Conservation (phyloP, 331 rosid species). For the Acacia concinna region DNA sequence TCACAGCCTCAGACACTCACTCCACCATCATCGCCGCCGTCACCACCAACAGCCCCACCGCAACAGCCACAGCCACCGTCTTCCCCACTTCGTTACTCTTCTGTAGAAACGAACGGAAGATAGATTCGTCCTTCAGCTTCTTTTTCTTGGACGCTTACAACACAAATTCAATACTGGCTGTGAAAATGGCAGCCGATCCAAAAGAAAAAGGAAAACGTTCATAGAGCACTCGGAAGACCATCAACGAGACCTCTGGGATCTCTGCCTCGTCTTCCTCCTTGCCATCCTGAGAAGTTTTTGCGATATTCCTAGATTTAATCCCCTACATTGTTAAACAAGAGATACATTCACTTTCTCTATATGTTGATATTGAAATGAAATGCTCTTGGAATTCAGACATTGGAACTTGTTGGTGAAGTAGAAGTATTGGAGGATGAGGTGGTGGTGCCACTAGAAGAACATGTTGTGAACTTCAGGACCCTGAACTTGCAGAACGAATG, state of each 20-base stretch:
- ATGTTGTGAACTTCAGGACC: constrained; percentile 80
- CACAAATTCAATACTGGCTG: constrained; percentile 35
- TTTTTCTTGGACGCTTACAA: constrained; percentile 5
- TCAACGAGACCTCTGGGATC: constrained; percentile 87
- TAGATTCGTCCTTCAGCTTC: constrained; percentile 25
- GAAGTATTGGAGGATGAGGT: constrained; percentile 75
- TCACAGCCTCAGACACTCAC: not conserved
- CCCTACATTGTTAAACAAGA: not conserved
- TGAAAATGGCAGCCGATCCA: constrained; percentile 56
- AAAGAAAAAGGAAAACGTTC: constrained; percentile 77
- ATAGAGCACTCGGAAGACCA: constrained; percentile 87
- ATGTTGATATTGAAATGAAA: not conserved
- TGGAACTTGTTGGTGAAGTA: constrained; percentile 93
- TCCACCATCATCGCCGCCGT: not conserved
- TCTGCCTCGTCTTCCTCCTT: constrained; percentile 97
- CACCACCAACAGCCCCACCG: not conserved
- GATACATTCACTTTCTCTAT: not conserved
- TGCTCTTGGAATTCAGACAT: constrained; percentile 48
- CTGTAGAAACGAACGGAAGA: constrained; percentile 67
- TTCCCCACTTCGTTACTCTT: not conserved
- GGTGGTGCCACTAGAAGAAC: constrained; percentile 79
- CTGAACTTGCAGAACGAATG: not conserved
- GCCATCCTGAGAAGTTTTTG: constrained; percentile 82
- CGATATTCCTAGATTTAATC: constrained; percentile 26
- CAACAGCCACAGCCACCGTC: not conserved